Base-by-base conservation (phyloP, 306 rosid genomes). In the Sechiopsis laciniata region DNA sequence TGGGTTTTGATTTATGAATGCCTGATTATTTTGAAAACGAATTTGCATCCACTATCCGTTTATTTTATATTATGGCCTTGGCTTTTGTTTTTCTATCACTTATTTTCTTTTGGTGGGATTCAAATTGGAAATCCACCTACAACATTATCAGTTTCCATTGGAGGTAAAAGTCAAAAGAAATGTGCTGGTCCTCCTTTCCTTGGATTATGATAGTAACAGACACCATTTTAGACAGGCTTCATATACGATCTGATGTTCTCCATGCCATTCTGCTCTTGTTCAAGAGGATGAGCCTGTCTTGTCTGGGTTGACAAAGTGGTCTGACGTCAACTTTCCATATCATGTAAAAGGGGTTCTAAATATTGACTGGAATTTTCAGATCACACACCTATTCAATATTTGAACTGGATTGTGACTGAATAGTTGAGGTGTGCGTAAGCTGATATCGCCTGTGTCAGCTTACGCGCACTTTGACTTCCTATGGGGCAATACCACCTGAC, bases 91-190 rank as follows among this genome's bases (percentile, higher is more conserved):
- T 24, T 24, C 22, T 3, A 50, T 21, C 58, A 7, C 73, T 50
- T 69, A 52, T 52, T 70, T 53, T 53, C 10, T 70, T 26, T 51
- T 17, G 74, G 74, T 70, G 74, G 60, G 20, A 24, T 70, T 70
- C 74, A 70, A 70, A 50, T 52, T 52, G 74, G 74, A 52, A 52
- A 70, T 52, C 74, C 74, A 70, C 74, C 59, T 54, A 70, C 46
- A 26, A 70, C 59, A 26, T 50, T n/a, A 50, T 70, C 74, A 26
- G 2, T 70, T 50, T 51, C 60, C 74, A 50, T 70, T 15, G 37
- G 46, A 22, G 59, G 59, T 24, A 70, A 70, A 70, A 26, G 74
- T 70, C 74, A 26, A 70, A 69, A 70, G 46, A 50, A 12, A 70
- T 52, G 74, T 70, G 60, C 24, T 26, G 60, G 46, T 70, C 48